Evolutionary conservation across 1,284 basidiomycete genomes (phyloP), one percentile per base, ranked within the genome.

Genomic region (Vanrija sp.): DNA sequence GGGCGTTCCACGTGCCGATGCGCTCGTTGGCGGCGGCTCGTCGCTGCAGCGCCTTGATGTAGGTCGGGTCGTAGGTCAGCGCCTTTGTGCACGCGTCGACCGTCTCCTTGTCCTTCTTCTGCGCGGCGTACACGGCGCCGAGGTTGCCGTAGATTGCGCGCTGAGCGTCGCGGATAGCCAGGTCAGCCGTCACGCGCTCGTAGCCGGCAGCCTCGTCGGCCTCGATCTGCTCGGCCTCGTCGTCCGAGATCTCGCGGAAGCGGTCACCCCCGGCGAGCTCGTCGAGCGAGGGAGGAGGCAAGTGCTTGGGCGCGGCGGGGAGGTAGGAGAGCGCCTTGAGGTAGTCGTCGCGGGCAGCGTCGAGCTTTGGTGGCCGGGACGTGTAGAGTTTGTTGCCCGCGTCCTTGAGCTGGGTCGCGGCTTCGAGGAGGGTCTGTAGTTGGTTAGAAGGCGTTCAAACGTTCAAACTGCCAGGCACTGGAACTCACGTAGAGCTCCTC

Each of bases 41-140:
- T 61, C 95, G 80, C 67, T 92, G 89, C 2, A 97, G 78, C 0
- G 88, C 93, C 75, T 96, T 98, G 61, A 87, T 72, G 69, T 98
- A 96, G 15, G 77, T 72, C 9, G 91, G 87, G 64, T 94, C 87
- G 66, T 96, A 89, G 15, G 79, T 71, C 14, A 98, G 80, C 5
- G 95, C 93, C 51, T 66, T 61, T 6, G 66, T 69, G 52, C 74
- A 74, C 16, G 81, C 56, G 68, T 81, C 65, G 24, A 72, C 71
- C 4, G 70, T 68, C 46, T 76, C 73, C 46, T 72, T 77, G 20
- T 78, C 77, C 27, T 69, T 22, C 14, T 47, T 35, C 42, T 53
- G 52, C 15, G 19, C 45, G 23, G 45, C 54, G 50, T 68, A 63
- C 39, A 67, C 71, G 19, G 72, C 72, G 3, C 62, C 72, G 9